Evolutionary conservation across 2,329 filamentous ascomycete genomes (phyloP).

Genomic region (Paraconiothyrium brasiliense): DNA sequence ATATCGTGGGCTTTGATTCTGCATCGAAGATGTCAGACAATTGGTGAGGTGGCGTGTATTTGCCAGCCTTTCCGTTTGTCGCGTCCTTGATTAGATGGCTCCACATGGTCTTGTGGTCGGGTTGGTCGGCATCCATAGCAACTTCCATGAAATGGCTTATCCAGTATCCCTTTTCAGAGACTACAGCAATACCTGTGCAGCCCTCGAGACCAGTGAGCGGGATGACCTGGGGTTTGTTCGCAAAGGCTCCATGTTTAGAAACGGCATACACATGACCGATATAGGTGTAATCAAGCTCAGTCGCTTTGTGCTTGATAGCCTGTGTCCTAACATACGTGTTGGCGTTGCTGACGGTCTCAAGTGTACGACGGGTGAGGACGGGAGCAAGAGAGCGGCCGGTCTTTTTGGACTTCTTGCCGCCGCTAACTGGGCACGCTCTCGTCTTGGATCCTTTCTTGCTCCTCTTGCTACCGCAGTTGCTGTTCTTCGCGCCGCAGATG

Average conservation of each 20-base stretch:
- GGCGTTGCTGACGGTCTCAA: background rate
- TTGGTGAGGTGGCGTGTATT: background rate
- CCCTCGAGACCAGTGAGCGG: constrained; percentile 10
- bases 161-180: constrained; percentile 20
- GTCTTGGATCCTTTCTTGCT: background rate
- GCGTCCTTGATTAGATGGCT: background rate
- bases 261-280: constrained; percentile 1
- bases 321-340: background rate
- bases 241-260: constrained; percentile 1
- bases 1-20: constrained; percentile 11
- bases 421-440: background rate
- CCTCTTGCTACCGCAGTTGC: background rate
- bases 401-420: background rate
- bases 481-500: background rate
- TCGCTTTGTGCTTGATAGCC: background rate
- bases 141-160: constrained; percentile 14
- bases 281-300: constrained; percentile 6
- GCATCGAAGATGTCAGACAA: constrained; percentile 8
- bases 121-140: background rate
- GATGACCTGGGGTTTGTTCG: background rate
- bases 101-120: background rate
- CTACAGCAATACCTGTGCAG: constrained; percentile 20
- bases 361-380: constrained; percentile 1
- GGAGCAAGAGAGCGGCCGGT: background rate
- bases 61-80: background rate